Evolutionary conservation across 495 filamentous ascomycete species (phyloP), one percentile per base, ranked within the genome.

Genomic region (Tricharina praecox): DNA sequence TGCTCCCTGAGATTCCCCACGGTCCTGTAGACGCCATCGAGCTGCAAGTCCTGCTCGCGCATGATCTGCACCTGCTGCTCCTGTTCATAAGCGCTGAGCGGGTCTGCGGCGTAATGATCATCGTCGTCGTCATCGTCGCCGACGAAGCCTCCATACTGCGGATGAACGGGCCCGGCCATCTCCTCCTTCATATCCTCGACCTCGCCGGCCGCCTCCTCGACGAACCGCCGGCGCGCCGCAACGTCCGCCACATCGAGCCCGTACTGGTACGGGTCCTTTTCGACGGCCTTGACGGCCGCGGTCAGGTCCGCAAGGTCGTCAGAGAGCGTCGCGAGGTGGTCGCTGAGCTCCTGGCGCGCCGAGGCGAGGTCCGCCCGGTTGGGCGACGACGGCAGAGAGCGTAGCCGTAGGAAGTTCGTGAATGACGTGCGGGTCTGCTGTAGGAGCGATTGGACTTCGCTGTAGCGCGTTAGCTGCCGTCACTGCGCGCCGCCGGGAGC

Each of bases 381-480:
- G 49, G 76, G 72, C 37, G 67, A 57, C 24, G 67, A 53, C n/a
- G n/a, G n/a, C 13, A 92, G 76, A 15, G 86, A 85, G 57, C 85
- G 84, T 67, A 97, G 96, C 61, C 90, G 90, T 33, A 93, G 77
- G 71, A 93, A 96, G 33, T 86, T 94, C 52, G 81, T 78, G 71
- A 94, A 94, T 48, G 93, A 79, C 24, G 84, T 75, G 10, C 87
- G 78, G 50, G 82, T 81, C 37, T 71, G 73, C 56, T 79, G 73
- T 34, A 97, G 78, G 39, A 84, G 78, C 45, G 77, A 67, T 40
- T 90, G 77, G 54, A 95, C 83, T 63, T 97, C 92, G 61, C 84
- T 92, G 50, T 33, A 39, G 28, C 23, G 49, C 19, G 33, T 16
- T 52, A 44, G 42, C 34, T 37, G 5, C 9, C n/a, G n/a, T n/a